These are phyloP conservation scores for Marchantia polymorpha DNA, from an alignment of 225 moss, liverwort and hornwort species.

Conservation along the genomic window DNA sequence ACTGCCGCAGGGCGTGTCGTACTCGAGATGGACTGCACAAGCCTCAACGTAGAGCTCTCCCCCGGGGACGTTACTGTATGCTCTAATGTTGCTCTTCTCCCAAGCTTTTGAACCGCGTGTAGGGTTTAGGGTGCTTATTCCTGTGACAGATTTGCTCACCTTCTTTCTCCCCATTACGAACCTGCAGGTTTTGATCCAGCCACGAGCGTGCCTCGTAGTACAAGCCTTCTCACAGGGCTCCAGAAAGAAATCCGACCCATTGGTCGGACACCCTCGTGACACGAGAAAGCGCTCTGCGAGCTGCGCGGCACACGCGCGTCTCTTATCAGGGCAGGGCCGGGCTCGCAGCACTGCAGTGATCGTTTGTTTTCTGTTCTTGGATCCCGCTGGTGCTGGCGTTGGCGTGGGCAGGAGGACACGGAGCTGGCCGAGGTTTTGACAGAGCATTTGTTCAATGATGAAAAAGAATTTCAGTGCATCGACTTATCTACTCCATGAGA, in stretches of 20 bases:
- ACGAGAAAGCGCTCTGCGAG: constrained; percentile 68
- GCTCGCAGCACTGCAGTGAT: constrained; percentile 72
- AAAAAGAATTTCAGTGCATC: constrained; percentile 76
- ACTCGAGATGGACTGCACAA: too few relatives aligned
- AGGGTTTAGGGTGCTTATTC: too few relatives aligned
- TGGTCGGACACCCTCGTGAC: constrained; percentile 76
- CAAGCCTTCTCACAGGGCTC: constrained; percentile 81
- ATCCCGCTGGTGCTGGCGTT: constrained; percentile 80
- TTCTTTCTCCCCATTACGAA: too few relatives aligned
- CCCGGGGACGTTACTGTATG: too few relatives aligned
- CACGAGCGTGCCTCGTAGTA: constrained; percentile 74
- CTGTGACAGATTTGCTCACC: too few relatives aligned
- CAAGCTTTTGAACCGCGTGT: too few relatives aligned
- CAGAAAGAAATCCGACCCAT: constrained; percentile 94
- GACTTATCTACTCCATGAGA: constrained; percentile 98
- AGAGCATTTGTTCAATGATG: constrained; percentile 89
- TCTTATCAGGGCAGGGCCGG: constrained; percentile 76
- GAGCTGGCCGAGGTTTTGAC: constrained; percentile 88
- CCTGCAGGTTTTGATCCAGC: constrained; percentile 64
- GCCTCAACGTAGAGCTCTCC: too few relatives aligned
- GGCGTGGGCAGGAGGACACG: constrained; percentile 36
- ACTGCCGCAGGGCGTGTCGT: too few relatives aligned
- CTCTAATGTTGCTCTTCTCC: too few relatives aligned
- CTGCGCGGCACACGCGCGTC: constrained; percentile 82
- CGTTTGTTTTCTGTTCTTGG: constrained; percentile 95